A percentile compares a stretch with the other conserved stretches of the same genome.
Evolutionary conservation across 257 asterid genomes (phyloP).

Genomic region (Nemophila menziesii): DNA sequence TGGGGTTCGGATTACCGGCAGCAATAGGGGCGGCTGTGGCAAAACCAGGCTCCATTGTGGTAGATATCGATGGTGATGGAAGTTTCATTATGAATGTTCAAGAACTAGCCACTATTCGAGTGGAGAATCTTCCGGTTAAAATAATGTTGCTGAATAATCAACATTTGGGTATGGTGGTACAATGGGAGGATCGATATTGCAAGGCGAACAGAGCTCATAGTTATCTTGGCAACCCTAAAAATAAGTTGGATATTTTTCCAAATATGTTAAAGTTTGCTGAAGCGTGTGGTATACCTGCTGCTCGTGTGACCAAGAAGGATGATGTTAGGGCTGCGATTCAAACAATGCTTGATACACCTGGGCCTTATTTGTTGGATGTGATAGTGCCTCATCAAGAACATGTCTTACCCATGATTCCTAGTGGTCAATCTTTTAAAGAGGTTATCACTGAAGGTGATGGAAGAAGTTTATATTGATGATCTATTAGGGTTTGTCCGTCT

Average conservation of each 20-base stretch:
- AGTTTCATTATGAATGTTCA: constrained; percentile 3
- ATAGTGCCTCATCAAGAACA: constrained; percentile 3
- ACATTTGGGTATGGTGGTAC: constrained; percentile 4
- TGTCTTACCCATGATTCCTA: constrained; percentile 2
- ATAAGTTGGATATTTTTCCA: not conserved
- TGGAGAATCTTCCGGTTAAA: constrained; percentile 1
- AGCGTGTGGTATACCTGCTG: constrained; percentile 4
- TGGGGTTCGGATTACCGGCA: constrained; percentile 5
- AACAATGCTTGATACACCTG: constrained; percentile 2
- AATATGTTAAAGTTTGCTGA: not conserved
- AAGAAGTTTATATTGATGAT: constrained; percentile 1
- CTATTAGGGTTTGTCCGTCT: too few relatives aligned
- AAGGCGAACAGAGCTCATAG: constrained; percentile 3
- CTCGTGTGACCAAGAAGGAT: not conserved
- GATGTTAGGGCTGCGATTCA: constrained; percentile 1
- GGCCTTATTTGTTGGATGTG: constrained; percentile 2
- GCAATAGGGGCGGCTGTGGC: constrained; percentile 5
- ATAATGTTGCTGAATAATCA: not conserved
- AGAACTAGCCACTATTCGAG: not conserved
- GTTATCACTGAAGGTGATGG: constrained; percentile 1
- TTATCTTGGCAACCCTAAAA: not conserved
- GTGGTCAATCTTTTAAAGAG: not conserved
- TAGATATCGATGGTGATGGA: constrained; percentile 1
- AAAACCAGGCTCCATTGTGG: constrained; percentile 2
- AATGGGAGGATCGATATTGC: constrained; percentile 1